Evolutionary conservation across 2,329 filamentous ascomycete genomes (phyloP).

Genomic region (Colletotrichum ledebouriae): DNA sequence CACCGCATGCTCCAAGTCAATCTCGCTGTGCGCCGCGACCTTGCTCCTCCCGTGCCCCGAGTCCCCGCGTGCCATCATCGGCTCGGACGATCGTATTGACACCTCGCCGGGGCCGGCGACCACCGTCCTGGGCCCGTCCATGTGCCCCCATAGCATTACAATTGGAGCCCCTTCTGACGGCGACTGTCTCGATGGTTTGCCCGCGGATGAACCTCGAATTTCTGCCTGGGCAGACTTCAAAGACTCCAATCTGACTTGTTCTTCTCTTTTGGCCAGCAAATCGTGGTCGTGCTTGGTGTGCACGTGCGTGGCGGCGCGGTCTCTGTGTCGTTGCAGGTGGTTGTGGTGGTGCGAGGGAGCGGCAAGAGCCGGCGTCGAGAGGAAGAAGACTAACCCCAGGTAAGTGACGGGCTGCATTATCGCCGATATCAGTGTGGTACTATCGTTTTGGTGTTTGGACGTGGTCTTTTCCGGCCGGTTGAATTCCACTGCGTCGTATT

Average conservation of each 20-base stretch:
- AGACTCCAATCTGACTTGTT: background rate
- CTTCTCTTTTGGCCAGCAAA: conserved; percentile 3
- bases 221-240: background rate
- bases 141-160: conserved; percentile 1
- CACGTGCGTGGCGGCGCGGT: conserved; percentile 32
- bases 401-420: conserved; percentile 33
- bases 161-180: conserved; percentile 2
- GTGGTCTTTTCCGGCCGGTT: background rate
- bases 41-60: background rate
- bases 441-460: background rate
- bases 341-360: conserved; percentile 35
- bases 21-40: background rate
- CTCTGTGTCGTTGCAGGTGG: conserved; percentile 38
- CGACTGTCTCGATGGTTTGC: conserved; percentile 8
- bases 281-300: conserved; percentile 27
- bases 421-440: background rate
- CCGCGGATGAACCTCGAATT: background rate
- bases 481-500: background rate
- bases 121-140: background rate
- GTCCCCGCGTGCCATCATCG: background rate
- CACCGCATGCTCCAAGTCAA: background rate
- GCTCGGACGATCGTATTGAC: background rate
- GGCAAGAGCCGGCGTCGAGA: conserved; percentile 18
- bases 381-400: conserved; percentile 32
- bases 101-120: background rate